Conservation (phyloP, 192 early-diverging fungal species). For the Pilaira anomala region DNA sequence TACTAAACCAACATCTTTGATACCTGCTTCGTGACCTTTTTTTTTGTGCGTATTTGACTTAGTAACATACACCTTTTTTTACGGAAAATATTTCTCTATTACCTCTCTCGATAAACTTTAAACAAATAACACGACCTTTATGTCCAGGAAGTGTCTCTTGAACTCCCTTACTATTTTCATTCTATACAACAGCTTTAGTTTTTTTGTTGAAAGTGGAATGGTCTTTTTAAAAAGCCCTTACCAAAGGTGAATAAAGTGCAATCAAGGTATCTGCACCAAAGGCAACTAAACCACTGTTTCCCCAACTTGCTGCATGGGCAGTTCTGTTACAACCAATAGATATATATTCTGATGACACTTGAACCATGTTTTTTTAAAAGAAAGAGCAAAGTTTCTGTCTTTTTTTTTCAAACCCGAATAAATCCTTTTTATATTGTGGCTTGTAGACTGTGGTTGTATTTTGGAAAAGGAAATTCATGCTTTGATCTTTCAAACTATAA, state of each 20-base stretch:
- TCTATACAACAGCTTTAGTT: slow-evolving; percentile 29
- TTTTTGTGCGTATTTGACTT: not conserved
- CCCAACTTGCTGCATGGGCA: slow-evolving; percentile 63
- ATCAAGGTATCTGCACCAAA: slow-evolving; percentile 70
- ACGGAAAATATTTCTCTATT: too few species aligned
- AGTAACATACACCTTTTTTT: too few species aligned
- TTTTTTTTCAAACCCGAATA: too few species aligned
- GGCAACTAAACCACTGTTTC: slow-evolving; percentile 55
- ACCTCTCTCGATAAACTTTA: slow-evolving; percentile 64
- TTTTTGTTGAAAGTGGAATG: not conserved
- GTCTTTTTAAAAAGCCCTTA: slow-evolving; percentile 25
- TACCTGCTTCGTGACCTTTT: slow-evolving; percentile 36
- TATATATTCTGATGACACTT: slow-evolving; percentile 50
- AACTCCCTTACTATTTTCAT: slow-evolving; percentile 47
- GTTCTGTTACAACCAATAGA: slow-evolving; percentile 64
- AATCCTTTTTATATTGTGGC: too few species aligned
- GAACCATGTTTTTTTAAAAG: slow-evolving; percentile 18
- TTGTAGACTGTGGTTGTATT: too few species aligned
- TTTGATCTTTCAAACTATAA: too few species aligned
- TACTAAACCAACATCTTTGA: slow-evolving; percentile 61
- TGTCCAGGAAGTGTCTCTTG: slow-evolving; percentile 70
- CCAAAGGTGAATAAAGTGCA: slow-evolving; percentile 70
- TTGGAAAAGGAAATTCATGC: too few species aligned
- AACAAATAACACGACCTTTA: slow-evolving; percentile 70
- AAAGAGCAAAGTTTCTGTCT: too few species aligned